Conservation (phyloP, 2,329 filamentous ascomycete species). For the Talaromyces sp. region DNA sequence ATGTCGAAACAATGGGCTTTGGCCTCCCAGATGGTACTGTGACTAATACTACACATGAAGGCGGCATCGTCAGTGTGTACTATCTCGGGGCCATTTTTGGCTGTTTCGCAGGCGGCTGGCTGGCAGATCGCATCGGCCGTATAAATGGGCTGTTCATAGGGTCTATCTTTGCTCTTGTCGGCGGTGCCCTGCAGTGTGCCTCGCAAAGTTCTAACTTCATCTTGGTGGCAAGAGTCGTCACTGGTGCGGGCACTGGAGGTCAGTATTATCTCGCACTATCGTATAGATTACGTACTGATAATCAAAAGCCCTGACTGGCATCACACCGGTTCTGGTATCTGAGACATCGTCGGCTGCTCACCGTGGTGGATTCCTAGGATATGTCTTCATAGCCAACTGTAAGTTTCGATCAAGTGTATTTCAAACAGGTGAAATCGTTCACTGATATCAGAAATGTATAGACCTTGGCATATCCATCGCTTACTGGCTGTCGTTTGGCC, state of each 20-base stretch:
- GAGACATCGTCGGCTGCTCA: constrained; percentile 48
- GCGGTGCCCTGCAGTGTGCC: constrained; percentile 49
- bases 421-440: background rate
- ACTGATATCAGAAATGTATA: constrained; percentile 12
- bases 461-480: constrained; percentile 47
- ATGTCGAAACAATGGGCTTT: constrained; percentile 43
- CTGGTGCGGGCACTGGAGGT: constrained; percentile 52
- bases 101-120: constrained; percentile 49
- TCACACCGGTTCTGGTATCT: constrained; percentile 49
- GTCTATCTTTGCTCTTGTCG: constrained; percentile 47
- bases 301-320: constrained; percentile 42
- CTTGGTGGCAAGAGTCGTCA: constrained; percentile 49
- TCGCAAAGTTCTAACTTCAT: constrained; percentile 48
- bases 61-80: constrained; percentile 53
- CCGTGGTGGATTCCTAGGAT: constrained; percentile 47
- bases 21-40: constrained; percentile 45
- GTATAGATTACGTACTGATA: background rate
- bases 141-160: constrained; percentile 51
- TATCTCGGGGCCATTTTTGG: constrained; percentile 52
- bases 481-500: constrained; percentile 37
- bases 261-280: background rate
- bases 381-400: constrained; percentile 53
- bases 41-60: constrained; percentile 49
- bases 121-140: constrained; percentile 54
- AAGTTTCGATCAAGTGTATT: constrained; percentile 14